phyloP scores from a whole-genome alignment of 2,329 filamentous ascomycete species.

The Neocatenulostroma microsporum region DNA sequence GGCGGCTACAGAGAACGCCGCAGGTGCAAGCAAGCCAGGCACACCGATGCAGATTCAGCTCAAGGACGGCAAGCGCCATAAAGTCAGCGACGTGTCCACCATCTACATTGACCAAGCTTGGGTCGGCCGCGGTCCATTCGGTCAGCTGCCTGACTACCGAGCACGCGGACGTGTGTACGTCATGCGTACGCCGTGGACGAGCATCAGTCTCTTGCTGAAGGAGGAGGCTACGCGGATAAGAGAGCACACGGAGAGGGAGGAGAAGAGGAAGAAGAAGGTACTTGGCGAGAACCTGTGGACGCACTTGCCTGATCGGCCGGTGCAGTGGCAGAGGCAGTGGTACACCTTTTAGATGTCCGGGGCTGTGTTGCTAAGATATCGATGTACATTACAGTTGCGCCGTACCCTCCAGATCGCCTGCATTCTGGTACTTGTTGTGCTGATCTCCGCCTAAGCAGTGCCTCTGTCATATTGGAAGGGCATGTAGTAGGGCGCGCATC shows the following conservation, averaged over 20 bases:
- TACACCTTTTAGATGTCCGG: slow-evolving; percentile 54
- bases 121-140: slow-evolving; percentile 69
- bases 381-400: no score
- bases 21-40: not conserved
- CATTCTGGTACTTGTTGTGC: no score
- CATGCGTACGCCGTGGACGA: slow-evolving; percentile 64
- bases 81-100: slow-evolving; percentile 64
- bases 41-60: slow-evolving; percentile 55
- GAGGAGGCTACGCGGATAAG: slow-evolving; percentile 87
- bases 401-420: no score
- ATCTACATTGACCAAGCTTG: slow-evolving; percentile 91
- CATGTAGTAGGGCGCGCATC: no score
- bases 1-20: slow-evolving; percentile 3
- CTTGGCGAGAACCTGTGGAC: slow-evolving; percentile 71
- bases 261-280: slow-evolving; percentile 64
- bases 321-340: slow-evolving; percentile 76
- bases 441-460: no score
- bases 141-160: slow-evolving; percentile 58
- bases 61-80: slow-evolving; percentile 66
- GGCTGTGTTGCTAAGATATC: no score
- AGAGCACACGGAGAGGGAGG: slow-evolving; percentile 66
- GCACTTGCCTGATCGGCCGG: slow-evolving; percentile 75
- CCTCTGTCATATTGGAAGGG: no score
- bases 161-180: slow-evolving; percentile 65
- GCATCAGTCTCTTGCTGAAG: slow-evolving; percentile 74